Evolutionary conservation across 768 basidiomycete species (phyloP).

Genomic region (Rhizopogon salebrosus): DNA sequence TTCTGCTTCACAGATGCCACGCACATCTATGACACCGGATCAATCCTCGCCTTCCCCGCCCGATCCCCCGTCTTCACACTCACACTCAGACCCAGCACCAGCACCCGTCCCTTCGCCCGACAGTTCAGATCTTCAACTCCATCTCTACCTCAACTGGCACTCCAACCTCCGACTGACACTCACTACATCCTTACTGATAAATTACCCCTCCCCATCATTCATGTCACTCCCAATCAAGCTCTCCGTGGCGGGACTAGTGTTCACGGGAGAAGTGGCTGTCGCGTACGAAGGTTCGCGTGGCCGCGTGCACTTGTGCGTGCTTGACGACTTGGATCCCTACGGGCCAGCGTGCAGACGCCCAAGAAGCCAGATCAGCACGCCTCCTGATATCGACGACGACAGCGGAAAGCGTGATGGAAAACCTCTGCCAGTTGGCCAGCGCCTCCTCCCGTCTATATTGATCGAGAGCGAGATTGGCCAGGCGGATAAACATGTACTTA

Average conservation of each 20-base stretch:
- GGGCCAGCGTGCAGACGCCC: slow-evolving; percentile 63
- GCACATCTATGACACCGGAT: slow-evolving; percentile 11
- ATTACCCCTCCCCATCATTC: slow-evolving; percentile 94
- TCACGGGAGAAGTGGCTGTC: slow-evolving; percentile 82
- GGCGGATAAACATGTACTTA: slow-evolving; percentile 89
- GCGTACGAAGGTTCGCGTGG: slow-evolving; percentile 84
- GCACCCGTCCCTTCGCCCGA: slow-evolving; percentile 25
- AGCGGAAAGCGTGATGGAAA: slow-evolving; percentile 47
- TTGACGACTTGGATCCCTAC: slow-evolving; percentile 86
- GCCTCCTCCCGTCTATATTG: slow-evolving; percentile 78
- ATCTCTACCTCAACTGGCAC: slow-evolving; percentile 80
- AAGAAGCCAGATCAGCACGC: slow-evolving; percentile 41
- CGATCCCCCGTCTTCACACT: slow-evolving; percentile 7
- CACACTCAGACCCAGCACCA: slow-evolving; percentile 15
- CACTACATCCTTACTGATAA: slow-evolving; percentile 90
- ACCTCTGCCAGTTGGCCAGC: slow-evolving; percentile 73
- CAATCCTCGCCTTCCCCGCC: slow-evolving; percentile 11
- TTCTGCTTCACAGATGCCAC: slow-evolving; percentile 11
- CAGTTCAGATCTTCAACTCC: slow-evolving; percentile 78
- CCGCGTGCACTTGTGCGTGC: slow-evolving; percentile 81
- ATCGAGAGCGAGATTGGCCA: slow-evolving; percentile 98
- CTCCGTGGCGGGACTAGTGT: slow-evolving; percentile 83
- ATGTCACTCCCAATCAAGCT: slow-evolving; percentile 96
- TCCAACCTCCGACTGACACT: slow-evolving; percentile 87
- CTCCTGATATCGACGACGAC: slow-evolving; percentile 63